phyloP scores from a whole-genome alignment of 2,329 filamentous ascomycete species.

The Colletotrichum sp. region DNA sequence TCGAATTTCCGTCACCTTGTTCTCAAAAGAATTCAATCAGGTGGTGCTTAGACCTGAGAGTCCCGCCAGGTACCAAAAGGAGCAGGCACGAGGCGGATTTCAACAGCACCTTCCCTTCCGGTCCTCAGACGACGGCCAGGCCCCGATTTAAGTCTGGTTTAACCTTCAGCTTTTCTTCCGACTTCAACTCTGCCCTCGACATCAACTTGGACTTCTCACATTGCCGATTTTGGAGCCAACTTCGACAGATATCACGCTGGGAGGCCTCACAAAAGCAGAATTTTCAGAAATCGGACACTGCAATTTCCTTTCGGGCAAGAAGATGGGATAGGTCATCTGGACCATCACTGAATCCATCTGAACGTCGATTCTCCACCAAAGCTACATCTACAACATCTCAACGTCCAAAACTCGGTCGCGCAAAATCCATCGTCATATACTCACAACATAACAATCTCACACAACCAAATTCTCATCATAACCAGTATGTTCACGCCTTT shows the following conservation, averaged over 20 bases:
- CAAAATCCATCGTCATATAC: neutral
- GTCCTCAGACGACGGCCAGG: neutral
- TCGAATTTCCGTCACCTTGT: rapidly evolving
- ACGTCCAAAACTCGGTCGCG: neutral
- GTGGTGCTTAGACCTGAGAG: neutral
- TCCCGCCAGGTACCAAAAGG: neutral
- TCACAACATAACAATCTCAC: neutral
- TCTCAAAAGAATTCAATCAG: neutral
- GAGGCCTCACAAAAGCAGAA: neutral
- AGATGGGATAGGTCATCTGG: neutral
- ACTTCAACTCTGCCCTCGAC: neutral
- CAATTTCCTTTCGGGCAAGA: neutral
- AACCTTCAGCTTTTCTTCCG: neutral
- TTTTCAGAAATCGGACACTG: neutral
- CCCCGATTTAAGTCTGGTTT: neutral
- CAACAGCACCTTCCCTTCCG: neutral
- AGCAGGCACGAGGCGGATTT: neutral
- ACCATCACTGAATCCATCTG: neutral
- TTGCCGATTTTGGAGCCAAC: neutral
- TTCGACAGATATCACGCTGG: neutral
- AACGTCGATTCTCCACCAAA: neutral
- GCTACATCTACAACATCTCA: neutral
- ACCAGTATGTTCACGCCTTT: neutral
- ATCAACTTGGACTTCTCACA: neutral
- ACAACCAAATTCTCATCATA: neutral